Conservation (phyloP, 495 filamentous ascomycete species). For the Cercophora scortea region DNA sequence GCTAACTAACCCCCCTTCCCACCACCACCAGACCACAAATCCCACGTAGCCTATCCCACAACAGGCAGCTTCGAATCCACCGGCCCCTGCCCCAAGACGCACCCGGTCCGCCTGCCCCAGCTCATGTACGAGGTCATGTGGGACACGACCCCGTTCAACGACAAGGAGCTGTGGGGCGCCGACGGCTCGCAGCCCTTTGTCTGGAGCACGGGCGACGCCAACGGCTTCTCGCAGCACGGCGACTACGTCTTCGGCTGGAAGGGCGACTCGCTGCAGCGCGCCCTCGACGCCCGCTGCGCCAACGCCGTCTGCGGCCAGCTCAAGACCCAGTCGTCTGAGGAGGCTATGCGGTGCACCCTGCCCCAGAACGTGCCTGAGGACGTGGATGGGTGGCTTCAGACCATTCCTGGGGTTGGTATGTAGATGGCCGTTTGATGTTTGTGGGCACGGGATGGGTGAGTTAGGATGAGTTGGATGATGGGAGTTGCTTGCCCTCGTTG, state of each 20-base stretch:
- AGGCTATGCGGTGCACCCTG: conserved; percentile 22
- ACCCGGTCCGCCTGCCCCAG: conserved; percentile 27
- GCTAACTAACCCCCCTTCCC: too few relatives aligned
- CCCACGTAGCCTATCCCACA: conserved; percentile 26
- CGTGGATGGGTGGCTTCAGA: conserved; percentile 21
- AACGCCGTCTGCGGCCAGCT: conserved; percentile 23
- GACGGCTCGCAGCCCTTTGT: conserved; percentile 37
- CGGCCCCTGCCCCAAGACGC: conserved; percentile 19
- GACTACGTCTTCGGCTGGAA: conserved; percentile 36
- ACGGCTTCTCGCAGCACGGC: conserved; percentile 28
- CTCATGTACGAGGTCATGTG: conserved; percentile 34
- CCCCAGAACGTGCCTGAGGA: conserved; percentile 21
- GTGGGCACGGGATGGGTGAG: too few relatives aligned
- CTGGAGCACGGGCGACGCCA: conserved; percentile 33
- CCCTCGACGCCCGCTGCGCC: conserved; percentile 28
- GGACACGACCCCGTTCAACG: conserved; percentile 30
- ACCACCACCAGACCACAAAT: conserved; percentile 20
- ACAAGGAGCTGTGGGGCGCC: conserved; percentile 28
- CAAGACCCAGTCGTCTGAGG: conserved; percentile 20
- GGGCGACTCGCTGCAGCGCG: conserved; percentile 25
- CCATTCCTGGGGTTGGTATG: too few relatives aligned
- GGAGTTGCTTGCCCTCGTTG: too few relatives aligned
- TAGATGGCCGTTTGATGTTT: too few relatives aligned
- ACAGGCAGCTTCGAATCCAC: conserved; percentile 16
- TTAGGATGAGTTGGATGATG: too few relatives aligned